Percentiles rank a stretch among this genome's conserved stretches.
phyloP scores from a whole-genome alignment of 2,329 filamentous ascomycete species.

The Aspergillus clavatus region DNA sequence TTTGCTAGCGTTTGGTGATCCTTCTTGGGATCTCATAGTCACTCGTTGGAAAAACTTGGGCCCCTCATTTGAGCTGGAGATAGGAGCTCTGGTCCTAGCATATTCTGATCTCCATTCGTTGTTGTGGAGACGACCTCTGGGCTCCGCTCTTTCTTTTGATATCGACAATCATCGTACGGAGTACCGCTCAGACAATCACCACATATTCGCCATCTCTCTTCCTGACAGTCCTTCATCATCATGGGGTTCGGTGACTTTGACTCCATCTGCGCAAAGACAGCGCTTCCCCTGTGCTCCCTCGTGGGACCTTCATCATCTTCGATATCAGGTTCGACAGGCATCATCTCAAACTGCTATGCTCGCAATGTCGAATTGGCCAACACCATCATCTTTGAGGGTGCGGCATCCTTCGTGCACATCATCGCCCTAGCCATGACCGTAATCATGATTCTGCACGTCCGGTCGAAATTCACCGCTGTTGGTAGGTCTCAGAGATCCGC shows the following conservation, averaged over 20 bases:
- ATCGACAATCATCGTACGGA: too few species aligned
- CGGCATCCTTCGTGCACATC: constrained; percentile 88
- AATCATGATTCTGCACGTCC: constrained; percentile 94
- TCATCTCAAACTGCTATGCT: constrained; percentile 87
- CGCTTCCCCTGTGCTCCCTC: constrained; percentile 80
- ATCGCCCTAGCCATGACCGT: constrained; percentile 85
- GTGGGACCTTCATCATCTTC: constrained; percentile 60
- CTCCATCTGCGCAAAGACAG: constrained; percentile 75
- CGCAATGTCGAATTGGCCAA: constrained; percentile 94
- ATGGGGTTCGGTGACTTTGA: constrained; percentile 89
- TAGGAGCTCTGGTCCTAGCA: constrained; percentile 10
- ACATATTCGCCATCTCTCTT: neutral
- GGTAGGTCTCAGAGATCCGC: constrained; percentile 58
- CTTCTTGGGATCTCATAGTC: neutral
- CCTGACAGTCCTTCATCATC: constrained; percentile 2
- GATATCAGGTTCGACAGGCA: constrained; percentile 67
- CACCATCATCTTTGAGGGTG: constrained; percentile 96
- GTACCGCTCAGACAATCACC: constrained; percentile 18
- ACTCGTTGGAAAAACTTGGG: neutral
- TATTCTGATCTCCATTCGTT: constrained; percentile 23
- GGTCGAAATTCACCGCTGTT: constrained; percentile 96
- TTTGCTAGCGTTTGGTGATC: neutral
- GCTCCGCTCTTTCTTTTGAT: constrained; percentile 18
- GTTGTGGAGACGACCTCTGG: constrained; percentile 30
- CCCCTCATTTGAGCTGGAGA: neutral